Evolutionary conservation across 164 flowering plant genomes (phyloP).

Genomic region (Kingdonia uniflora): DNA sequence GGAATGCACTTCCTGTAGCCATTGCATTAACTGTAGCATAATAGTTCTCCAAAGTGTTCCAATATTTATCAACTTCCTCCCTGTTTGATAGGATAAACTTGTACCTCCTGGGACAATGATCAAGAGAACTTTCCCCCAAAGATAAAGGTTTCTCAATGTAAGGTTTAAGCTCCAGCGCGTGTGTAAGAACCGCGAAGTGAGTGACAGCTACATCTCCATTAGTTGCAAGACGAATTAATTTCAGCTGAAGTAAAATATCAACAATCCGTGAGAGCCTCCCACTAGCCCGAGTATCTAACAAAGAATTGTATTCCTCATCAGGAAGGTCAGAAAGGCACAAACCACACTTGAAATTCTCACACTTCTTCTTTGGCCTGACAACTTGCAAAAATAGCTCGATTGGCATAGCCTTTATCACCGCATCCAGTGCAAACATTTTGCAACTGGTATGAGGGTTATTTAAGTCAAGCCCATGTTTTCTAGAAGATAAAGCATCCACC

Average conservation of each 20-base stretch:
- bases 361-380: constrained; percentile 49
- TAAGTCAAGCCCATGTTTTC: too few relatives aligned
- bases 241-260: constrained; percentile 60
- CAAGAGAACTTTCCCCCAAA: constrained; percentile 26
- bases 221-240: constrained; percentile 64
- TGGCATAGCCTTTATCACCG: constrained; percentile 70
- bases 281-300: constrained; percentile 69
- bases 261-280: constrained; percentile 61
- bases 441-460: constrained; percentile 48
- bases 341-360: constrained; percentile 57
- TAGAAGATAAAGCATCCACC: constrained; percentile 37
- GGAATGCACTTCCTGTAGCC: constrained; percentile 74
- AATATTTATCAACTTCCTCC: constrained; percentile 75
- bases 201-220: constrained; percentile 25
- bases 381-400: constrained; percentile 83
- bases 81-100: constrained; percentile 60
- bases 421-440: constrained; percentile 48
- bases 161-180: constrained; percentile 89
- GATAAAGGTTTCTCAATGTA: constrained; percentile 91
- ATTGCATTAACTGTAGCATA: constrained; percentile 67
- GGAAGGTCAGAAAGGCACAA: constrained; percentile 70
- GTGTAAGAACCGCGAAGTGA: constrained; percentile 33
- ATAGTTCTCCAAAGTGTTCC: constrained; percentile 85
- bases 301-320: constrained; percentile 36
- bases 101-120: constrained; percentile 80